These are phyloP conservation scores for Colletotrichum sp. DNA, from an alignment of 2,329 filamentous ascomycete genomes.

Conservation along the genomic window DNA sequence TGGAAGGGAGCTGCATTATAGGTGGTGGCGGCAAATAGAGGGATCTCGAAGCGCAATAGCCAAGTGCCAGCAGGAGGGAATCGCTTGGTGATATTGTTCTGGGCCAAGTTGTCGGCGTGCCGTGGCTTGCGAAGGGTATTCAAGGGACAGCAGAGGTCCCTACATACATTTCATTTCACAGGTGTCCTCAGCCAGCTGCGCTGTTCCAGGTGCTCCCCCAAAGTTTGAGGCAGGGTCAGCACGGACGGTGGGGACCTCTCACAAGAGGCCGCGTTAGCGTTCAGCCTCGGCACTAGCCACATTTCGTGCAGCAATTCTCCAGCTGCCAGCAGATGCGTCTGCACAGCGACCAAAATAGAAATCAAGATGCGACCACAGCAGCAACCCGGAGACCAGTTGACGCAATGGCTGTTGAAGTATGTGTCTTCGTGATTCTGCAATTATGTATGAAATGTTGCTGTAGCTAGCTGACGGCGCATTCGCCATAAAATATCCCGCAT, in stretches of 20 bases:
- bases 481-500: not conserved
- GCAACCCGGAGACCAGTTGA: not conserved
- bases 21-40: not conserved
- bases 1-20: conserved; percentile 13
- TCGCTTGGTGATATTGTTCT: not conserved
- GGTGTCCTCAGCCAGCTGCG: conserved; percentile 10
- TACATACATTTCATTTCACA: conserved; percentile 2
- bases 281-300: conserved; percentile 2
- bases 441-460: conserved; percentile 4
- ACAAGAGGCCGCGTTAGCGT: not conserved
- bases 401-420: not conserved
- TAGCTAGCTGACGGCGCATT: not conserved
- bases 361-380: not conserved
- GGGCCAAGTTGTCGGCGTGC: not conserved
- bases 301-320: not conserved
- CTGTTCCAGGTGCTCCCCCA: not conserved
- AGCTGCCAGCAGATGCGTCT: not conserved
- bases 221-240: not conserved
- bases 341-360: not conserved
- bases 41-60: not conserved
- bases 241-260: not conserved
- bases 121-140: not conserved
- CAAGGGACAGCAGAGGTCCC: not conserved
- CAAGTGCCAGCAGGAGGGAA: not conserved
- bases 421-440: not conserved